These are phyloP conservation scores for Cryptosporidium sp. DNA, from an alignment of 169 alveolate species.

Conservation along the genomic window DNA sequence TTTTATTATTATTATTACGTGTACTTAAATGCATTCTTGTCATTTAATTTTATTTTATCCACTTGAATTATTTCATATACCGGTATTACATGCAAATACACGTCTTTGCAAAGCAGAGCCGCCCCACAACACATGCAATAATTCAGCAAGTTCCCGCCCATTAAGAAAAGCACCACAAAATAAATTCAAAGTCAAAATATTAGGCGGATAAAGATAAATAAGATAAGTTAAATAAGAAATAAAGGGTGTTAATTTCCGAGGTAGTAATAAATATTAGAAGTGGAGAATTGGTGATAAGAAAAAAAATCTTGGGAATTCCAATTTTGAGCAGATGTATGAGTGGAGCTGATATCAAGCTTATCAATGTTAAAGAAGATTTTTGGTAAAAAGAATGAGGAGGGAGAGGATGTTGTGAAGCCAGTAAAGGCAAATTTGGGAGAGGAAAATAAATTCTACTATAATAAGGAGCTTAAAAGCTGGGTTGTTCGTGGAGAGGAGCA, in stretches of 20 bases:
- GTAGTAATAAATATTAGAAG: background rate
- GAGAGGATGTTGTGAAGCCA: conserved; percentile 64
- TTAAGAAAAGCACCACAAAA: background rate
- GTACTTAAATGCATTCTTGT: background rate
- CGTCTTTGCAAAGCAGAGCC: background rate
- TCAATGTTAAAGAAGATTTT: conserved; percentile 63
- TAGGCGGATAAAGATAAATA: conserved; percentile 16
- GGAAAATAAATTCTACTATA: conserved; percentile 64
- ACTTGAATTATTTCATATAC: background rate
- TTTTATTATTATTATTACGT: background rate
- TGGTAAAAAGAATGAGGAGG: conserved; percentile 53
- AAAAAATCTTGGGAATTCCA: background rate
- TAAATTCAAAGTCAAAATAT: background rate
- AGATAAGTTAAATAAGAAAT: conserved; percentile 11
- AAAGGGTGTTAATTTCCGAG: background rate
- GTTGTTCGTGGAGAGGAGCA: conserved; percentile 74
- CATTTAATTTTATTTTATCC: background rate
- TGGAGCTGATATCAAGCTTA: background rate
- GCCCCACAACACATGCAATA: conserved; percentile 43
- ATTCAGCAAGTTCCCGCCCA: conserved; percentile 9
- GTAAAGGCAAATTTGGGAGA: conserved; percentile 70
- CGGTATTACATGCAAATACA: conserved; percentile 30
- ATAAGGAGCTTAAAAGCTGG: conserved; percentile 64
- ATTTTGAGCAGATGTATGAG: background rate
- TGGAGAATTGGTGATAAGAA: background rate